Evolutionary conservation across 2,329 filamentous ascomycete genomes (phyloP).

Genomic region (Tolypocladium album): DNA sequence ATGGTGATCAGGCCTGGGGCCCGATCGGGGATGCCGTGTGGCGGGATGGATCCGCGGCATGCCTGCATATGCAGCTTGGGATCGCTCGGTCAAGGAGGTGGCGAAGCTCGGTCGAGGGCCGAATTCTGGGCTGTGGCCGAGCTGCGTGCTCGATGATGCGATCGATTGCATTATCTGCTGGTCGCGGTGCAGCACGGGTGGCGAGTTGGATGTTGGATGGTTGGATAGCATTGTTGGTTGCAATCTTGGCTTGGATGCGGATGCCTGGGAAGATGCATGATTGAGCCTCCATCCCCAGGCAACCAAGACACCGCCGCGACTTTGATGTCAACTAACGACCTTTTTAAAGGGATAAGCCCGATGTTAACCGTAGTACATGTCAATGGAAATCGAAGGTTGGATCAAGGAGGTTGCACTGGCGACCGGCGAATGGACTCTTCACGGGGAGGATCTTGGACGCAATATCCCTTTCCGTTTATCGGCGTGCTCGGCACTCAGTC

Average conservation of each 20-base stretch:
- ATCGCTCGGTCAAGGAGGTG: not conserved
- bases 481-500: too few relatives aligned
- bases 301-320: not conserved
- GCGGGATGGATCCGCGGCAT: not conserved
- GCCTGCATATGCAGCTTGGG: not conserved
- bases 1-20: not conserved
- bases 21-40: not conserved
- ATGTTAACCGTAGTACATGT: too few relatives aligned
- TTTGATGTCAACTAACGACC: not conserved
- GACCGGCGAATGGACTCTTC: not conserved
- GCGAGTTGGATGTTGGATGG: not conserved
- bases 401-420: not conserved
- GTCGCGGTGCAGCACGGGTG: not conserved
- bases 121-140: not conserved
- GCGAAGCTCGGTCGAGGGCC: not conserved
- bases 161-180: not conserved
- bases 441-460: too few relatives aligned
- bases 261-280: not conserved
- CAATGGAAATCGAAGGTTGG: not conserved
- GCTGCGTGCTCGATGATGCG: not conserved
- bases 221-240: too few relatives aligned
- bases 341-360: too few relatives aligned
- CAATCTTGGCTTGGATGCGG: not conserved
- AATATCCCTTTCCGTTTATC: not conserved
- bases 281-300: not conserved